Base-by-base conservation (phyloP, 1,284 basidiomycete species). In the Heterobasidion occidentale region DNA sequence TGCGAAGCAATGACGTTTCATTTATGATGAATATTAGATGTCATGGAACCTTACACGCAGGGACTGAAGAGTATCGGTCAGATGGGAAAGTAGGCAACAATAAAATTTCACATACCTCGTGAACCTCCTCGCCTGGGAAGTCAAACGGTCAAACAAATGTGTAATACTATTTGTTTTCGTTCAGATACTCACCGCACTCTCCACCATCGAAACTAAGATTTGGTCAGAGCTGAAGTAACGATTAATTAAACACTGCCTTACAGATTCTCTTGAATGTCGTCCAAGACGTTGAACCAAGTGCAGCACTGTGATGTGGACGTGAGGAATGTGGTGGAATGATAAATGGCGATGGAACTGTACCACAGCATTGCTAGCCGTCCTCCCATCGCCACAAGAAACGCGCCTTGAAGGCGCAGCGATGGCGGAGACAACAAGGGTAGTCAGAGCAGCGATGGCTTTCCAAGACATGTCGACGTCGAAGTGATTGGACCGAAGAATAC, bases 251-350 rank as follows among this genome's bases (percentile, higher is more conserved):
- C 7, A 9, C 27, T 12, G 6, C 51, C 63, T 51, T 45, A 63
- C 63, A 65, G 52, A 38, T 56, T 60, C 44, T 52, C 50, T 33
- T 65, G 58, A 36, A 65, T 61, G 54, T 65, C 64, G 42, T 65
- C 64, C 46, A 63, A 44, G 35, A 65, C 60, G 20, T 64, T 62
- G 49, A 64, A 63, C 64, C 64, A 65, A 42, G 57, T 52, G 58
- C 64, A 65, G 58, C 64, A 65, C 64, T 65, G 52, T 42, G 3
- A 4, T 17, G 27, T 19, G 34, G 3, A 7, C 19, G n/a, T 51
- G n/a, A 55, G 46, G 19, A 14, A 47, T 2, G 46, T 34, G n/a
- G 20, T 7, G 4, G 19, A 14, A 17, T 11, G 34, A 8, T 11
- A 7, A 12, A 7, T 15, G 19, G 58, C n/a, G 2, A 14, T 20